phyloP scores from a whole-genome alignment of 2,329 filamentous ascomycete species.

The Nothomitra cinnamomea region DNA sequence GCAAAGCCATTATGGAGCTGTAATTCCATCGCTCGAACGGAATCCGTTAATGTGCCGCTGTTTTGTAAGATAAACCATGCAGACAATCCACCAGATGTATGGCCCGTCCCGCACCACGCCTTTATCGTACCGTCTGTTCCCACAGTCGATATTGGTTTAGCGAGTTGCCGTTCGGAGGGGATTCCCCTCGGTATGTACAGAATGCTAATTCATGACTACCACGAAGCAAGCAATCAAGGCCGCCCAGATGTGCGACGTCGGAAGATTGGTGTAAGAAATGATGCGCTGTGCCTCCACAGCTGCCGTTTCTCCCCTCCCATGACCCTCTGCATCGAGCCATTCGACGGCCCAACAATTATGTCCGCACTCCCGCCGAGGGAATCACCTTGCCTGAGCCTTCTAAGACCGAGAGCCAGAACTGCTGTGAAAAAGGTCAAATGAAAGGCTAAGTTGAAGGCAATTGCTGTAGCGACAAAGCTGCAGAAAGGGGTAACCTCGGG shows the following conservation, averaged over 20 bases:
- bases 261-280: background rate
- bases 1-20: too few relatives aligned
- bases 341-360: background rate
- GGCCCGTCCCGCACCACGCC: too few relatives aligned
- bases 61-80: too few relatives aligned
- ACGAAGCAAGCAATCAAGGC: background rate
- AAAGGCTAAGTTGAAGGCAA: background rate
- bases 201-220: background rate
- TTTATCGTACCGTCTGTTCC: too few relatives aligned
- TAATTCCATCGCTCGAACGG: too few relatives aligned
- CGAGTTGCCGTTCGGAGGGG: background rate
- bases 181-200: background rate
- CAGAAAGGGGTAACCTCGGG: background rate
- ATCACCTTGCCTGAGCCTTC: background rate
- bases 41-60: too few relatives aligned
- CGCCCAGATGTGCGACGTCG: background rate
- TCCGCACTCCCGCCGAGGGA: background rate
- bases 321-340: too few relatives aligned
- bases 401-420: background rate
- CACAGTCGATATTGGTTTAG: background rate
- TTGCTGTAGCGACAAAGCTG: background rate
- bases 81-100: too few relatives aligned
- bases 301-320: too few relatives aligned
- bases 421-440: background rate
- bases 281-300: background rate